Base-by-base conservation (phyloP, 768 basidiomycete species). In the Suillus sp. region DNA sequence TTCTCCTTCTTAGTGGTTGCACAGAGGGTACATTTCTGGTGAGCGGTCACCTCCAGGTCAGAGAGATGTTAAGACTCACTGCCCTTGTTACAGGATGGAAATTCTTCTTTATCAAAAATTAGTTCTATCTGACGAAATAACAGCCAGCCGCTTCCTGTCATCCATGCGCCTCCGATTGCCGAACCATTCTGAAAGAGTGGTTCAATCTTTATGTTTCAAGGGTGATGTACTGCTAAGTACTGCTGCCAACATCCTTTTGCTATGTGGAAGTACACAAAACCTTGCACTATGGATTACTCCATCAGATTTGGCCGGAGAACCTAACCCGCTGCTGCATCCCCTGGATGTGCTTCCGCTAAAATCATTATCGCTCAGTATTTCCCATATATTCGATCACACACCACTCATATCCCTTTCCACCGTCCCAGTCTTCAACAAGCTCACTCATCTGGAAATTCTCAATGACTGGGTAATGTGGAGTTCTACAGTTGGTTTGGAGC, bases 371-470 rank as follows among this genome's bases (percentile, higher is more conserved):
- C 47, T 71, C 45, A 63, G 66, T 32, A 50, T 71, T 50, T 14
- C 38, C 3, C 56, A 59, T 13, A 61, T 67, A 38, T 25, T 63
- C 6, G 50, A 38, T 4, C 16, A 30, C 35, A 7, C 60, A 35
- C 45, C 53, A 50, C 27, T 32, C 30, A 14, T 32, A 58, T 27
- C 30, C 37, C 22, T 43, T 40, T 7, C 43, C 63, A 45, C 64
- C 40, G 10, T 64, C n/a, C 70, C 67, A 11, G 60, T 20, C 22
- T 70, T 69, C 43, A 34, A 35, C 4, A 50, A 55, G 40, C 45
- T 71, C 1, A 67, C 68, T 14, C 66, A 69, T 27, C 68, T 71
- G 22, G 68, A 71, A 27, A 47, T 71, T 51, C 56, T 70, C n/a
- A 64, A 70, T 25, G 59, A 66, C 10, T 70, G 68, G 68, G 55